Evolutionary conservation across 148 eudicot genomes (phyloP).

Genomic region (Polygonum maritimum): DNA sequence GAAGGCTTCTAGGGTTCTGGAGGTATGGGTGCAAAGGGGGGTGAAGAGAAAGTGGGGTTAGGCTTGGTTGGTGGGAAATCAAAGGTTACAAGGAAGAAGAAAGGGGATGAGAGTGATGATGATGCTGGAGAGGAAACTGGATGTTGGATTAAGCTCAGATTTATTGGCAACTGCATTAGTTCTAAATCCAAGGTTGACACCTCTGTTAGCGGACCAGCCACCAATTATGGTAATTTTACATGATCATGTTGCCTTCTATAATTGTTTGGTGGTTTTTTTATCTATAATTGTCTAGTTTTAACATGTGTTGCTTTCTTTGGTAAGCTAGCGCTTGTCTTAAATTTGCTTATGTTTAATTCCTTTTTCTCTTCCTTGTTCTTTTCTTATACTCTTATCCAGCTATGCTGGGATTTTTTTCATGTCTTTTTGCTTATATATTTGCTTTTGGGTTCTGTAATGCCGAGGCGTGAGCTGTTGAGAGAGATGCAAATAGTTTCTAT

Average conservation of each 20-base stretch:
- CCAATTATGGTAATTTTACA: constrained; percentile 13
- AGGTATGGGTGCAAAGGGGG: neutral
- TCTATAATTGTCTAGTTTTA: neutral
- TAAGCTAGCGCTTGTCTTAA: neutral
- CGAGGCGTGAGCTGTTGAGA: neutral
- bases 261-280: neutral
- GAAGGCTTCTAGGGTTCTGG: neutral
- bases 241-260: neutral
- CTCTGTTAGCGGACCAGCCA: constrained; percentile 16
- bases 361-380: neutral
- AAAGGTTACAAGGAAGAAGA: neutral
- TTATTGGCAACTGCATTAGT: constrained; percentile 14
- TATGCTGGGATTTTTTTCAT: neutral
- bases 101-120: neutral
- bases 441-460: neutral
- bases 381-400: neutral
- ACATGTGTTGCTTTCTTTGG: neutral
- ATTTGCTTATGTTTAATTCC: neutral
- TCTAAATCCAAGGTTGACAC: constrained; percentile 23
- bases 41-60: neutral
- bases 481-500: neutral
- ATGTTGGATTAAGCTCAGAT: constrained; percentile 12
- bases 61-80: constrained; percentile 7
- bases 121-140: constrained; percentile 5
- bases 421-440: neutral